Conservation (phyloP, 2,329 filamentous ascomycete genomes). For the Phialophora tarda region DNA sequence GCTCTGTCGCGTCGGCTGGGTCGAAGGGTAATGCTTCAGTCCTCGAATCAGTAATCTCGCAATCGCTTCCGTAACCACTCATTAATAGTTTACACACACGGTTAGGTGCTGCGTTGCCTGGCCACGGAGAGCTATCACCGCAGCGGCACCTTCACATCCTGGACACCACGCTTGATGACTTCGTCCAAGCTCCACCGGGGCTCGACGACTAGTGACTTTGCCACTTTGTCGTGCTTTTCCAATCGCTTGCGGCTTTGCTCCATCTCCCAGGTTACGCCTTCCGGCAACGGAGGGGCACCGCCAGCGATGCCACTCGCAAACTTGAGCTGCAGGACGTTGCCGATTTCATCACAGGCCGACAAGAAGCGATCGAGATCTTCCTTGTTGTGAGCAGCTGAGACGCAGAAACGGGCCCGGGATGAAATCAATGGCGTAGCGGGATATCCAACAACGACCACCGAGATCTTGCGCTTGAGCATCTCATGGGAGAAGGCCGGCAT, state of each 20-base stretch:
- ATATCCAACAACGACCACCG: slow-evolving; percentile 95
- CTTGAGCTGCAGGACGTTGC: slow-evolving; percentile 90
- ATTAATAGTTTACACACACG: slow-evolving; percentile 21
- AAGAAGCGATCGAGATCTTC: slow-evolving; percentile 93
- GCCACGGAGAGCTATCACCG: slow-evolving; percentile 54
- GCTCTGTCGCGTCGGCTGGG: slow-evolving; percentile 24
- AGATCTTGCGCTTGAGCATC: slow-evolving; percentile 97
- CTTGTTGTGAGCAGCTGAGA: slow-evolving; percentile 96
- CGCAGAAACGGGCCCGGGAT: slow-evolving; percentile 92
- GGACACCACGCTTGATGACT: slow-evolving; percentile 72
- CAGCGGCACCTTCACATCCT: slow-evolving; percentile 75
- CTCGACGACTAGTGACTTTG: slow-evolving; percentile 58
- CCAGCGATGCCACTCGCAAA: slow-evolving; percentile 96
- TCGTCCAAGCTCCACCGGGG: slow-evolving; percentile 82
- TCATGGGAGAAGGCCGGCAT: slow-evolving; percentile 98
- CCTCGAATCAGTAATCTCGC: slow-evolving; percentile 21
- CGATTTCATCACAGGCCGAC: slow-evolving; percentile 85
- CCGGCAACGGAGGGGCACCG: slow-evolving; percentile 76
- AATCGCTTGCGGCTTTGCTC: slow-evolving; percentile 68
- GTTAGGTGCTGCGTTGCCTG: slow-evolving; percentile 4
- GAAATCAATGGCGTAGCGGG: slow-evolving; percentile 94
- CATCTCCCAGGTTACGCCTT: slow-evolving; percentile 72
- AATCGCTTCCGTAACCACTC: slow-evolving; percentile 21
- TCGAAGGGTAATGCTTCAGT: slow-evolving; percentile 18
- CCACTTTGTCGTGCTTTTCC: slow-evolving; percentile 53